Percentiles rank a stretch among this genome's conserved stretches.
phyloP scores from a whole-genome alignment of 139 green algal species.

The Haematococcus lacustris region DNA sequence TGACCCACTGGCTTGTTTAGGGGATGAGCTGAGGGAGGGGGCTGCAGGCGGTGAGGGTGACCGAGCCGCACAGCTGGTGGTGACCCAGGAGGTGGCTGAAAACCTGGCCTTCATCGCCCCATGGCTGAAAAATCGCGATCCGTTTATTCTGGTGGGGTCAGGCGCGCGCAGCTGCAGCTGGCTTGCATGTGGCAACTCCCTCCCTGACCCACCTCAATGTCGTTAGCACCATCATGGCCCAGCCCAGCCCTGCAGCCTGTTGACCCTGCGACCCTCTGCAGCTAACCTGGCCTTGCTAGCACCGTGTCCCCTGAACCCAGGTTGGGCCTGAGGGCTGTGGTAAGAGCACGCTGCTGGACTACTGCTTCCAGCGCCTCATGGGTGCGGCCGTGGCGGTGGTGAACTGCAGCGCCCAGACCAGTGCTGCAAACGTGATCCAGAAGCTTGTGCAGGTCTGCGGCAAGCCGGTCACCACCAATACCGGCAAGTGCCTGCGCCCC shows the following conservation, averaged over 20 bases:
- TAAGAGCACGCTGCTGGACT: conserved; percentile 61
- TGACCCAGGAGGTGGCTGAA: conserved; percentile 22
- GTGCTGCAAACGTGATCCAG: conserved; percentile 58
- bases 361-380: conserved; percentile 42
- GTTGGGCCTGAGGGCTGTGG: conserved; percentile 63
- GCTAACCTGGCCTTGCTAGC: too few species aligned
- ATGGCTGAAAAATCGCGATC: conserved; percentile 53
- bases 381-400: conserved; percentile 47
- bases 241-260: too few species aligned
- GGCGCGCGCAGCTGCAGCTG: too few species aligned
- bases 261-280: too few species aligned
- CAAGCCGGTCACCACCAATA: conserved; percentile 57
- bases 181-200: too few species aligned
- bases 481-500: conserved; percentile 54
- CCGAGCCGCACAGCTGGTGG: conserved; percentile 1
- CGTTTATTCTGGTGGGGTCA: conserved; percentile 52
- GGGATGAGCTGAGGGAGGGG: conserved; percentile 28
- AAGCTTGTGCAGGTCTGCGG: conserved; percentile 72
- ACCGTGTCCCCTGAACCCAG: too few species aligned
- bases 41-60: not conserved
- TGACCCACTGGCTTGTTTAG: conserved; percentile 13
- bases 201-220: too few species aligned
- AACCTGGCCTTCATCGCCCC: conserved; percentile 43
- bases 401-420: conserved; percentile 72
- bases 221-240: too few species aligned